These are phyloP conservation scores for Lathyrus oleraceus DNA, from an alignment of 306 rosid species.

Conservation along the genomic window DNA sequence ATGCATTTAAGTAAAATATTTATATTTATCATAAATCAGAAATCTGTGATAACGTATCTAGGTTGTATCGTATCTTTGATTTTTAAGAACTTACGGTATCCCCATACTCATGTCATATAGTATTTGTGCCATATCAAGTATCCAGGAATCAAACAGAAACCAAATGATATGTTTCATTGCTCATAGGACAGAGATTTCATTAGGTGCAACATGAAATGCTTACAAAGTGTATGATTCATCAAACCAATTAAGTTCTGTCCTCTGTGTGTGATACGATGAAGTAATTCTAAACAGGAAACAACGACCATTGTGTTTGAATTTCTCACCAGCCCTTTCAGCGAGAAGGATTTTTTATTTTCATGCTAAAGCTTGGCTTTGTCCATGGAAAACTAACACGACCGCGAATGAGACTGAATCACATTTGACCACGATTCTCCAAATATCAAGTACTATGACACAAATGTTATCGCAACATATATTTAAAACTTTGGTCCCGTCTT, in stretches of 20 bases:
- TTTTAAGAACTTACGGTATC: neutral
- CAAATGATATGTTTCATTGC: slow-evolving; percentile 24
- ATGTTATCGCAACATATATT: neutral
- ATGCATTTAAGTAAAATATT: neutral
- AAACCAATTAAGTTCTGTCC: neutral
- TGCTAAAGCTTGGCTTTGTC: neutral
- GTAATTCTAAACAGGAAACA: neutral
- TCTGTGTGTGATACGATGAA: neutral
- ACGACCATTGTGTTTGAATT: neutral
- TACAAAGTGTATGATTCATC: slow-evolving; percentile 4
- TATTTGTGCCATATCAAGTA: neutral
- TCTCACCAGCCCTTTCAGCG: slow-evolving; percentile 1
- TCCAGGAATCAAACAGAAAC: neutral
- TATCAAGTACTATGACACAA: neutral
- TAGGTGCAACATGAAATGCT: neutral
- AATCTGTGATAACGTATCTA: neutral
- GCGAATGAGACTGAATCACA: neutral
- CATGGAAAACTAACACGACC: neutral
- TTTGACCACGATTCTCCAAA: neutral
- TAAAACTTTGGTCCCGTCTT: neutral
- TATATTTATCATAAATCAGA: neutral
- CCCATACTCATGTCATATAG: neutral
- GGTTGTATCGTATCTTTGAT: neutral
- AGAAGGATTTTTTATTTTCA: neutral
- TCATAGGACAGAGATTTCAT: neutral